Percentiles rank a stretch among this genome's conserved stretches.
These are phyloP conservation scores for Boletus rubescentipes DNA, from an alignment of 768 basidiomycete species.

Conservation along the genomic window DNA sequence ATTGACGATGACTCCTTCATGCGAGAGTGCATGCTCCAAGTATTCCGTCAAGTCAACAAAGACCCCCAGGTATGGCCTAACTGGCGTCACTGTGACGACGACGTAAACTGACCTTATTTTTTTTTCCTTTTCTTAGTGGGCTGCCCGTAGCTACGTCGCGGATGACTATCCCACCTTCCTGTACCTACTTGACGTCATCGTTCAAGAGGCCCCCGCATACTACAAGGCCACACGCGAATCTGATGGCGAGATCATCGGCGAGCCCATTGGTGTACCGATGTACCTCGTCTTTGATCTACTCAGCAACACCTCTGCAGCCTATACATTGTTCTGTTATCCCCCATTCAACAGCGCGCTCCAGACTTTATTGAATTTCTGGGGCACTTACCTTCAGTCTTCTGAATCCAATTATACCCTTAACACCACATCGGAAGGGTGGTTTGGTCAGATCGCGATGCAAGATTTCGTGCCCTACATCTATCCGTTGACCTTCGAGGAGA, in stretches of 20 bases:
- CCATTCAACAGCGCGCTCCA: conserved; percentile 3
- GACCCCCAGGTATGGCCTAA: not conserved
- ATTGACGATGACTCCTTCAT: not conserved
- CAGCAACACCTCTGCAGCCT: conserved; percentile 22
- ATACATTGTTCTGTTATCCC: conserved; percentile 12
- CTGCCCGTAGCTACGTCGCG: not conserved
- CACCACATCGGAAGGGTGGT: not conserved
- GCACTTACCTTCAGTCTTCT: not conserved
- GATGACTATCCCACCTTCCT: not conserved
- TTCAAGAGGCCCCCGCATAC: not conserved
- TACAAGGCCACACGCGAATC: not conserved
- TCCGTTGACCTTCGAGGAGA: not conserved
- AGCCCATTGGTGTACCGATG: conserved; percentile 20
- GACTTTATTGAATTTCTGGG: conserved; percentile 2
- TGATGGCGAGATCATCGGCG: conserved; percentile 10
- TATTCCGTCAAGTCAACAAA: conserved; percentile 4
- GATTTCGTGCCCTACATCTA: not conserved
- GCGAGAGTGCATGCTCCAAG: not conserved
- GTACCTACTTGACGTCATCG: not conserved
- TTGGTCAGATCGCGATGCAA: not conserved
- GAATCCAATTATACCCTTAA: conserved; percentile 5
- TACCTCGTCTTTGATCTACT: conserved; percentile 19
- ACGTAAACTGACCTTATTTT: not conserved
- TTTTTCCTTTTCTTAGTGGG: not conserved
- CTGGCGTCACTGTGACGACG: no score